Conservation (phyloP, 2,329 filamentous ascomycete species). For the Ceratocystis huliohia region DNA sequence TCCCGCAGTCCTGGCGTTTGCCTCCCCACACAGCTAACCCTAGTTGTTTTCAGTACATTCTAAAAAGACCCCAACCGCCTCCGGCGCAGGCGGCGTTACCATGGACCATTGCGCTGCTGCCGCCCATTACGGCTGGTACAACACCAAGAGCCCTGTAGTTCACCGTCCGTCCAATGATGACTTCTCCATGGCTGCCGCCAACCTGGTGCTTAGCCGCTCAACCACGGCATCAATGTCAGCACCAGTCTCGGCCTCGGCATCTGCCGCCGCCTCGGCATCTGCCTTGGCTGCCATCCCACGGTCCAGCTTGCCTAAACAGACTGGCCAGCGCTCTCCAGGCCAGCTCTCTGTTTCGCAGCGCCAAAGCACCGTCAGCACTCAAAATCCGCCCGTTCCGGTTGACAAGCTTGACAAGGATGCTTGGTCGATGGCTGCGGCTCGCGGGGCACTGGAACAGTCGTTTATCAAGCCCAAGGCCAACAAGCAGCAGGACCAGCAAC, state of each 20-base stretch:
- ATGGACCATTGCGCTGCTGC: constrained; percentile 43
- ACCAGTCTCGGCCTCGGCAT: constrained; percentile 2
- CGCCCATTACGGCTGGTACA: constrained; percentile 56
- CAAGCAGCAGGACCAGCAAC: not conserved
- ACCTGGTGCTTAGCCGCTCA: constrained; percentile 8
- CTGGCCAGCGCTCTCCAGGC: not conserved
- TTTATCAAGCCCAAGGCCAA: constrained; percentile 10
- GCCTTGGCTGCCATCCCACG: not conserved
- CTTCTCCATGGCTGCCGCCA: constrained; percentile 37
- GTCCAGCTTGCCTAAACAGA: not conserved
- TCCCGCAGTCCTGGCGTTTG: not conserved
- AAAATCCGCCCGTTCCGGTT: not conserved
- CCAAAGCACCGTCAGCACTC: not conserved
- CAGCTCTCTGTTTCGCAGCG: not conserved
- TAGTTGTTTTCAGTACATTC: not conserved
- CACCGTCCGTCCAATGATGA: constrained; percentile 37
- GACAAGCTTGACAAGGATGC: not conserved
- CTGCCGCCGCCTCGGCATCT: not conserved
- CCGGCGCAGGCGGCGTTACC: constrained; percentile 10
- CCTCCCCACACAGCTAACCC: not conserved
- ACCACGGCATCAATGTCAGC: not conserved
- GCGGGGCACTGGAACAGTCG: constrained; percentile 14
- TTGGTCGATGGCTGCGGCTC: constrained; percentile 14
- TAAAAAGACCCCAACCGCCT: constrained; percentile 3
- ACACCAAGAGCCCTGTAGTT: constrained; percentile 41